Conservation (phyloP, 2,329 filamentous ascomycete species). For the Paraphaeosphaeria sporulosa region DNA sequence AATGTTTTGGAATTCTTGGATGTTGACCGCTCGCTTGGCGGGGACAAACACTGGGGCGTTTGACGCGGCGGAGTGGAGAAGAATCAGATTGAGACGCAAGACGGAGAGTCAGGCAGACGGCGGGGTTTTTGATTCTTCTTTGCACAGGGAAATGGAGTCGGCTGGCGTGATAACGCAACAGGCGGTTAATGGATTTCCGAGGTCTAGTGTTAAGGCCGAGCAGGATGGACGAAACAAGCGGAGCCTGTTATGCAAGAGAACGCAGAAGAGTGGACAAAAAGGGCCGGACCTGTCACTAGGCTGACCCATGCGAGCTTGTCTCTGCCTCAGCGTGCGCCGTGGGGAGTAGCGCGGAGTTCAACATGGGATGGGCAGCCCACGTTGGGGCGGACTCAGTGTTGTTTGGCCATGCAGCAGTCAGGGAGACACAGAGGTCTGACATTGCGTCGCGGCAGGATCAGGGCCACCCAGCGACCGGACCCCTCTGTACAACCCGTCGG, state of each 20-base stretch:
- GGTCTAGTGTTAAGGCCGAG: constrained; percentile 9
- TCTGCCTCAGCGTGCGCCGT: constrained; percentile 19
- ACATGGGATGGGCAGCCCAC: constrained; percentile 30
- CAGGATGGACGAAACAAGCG: constrained; percentile 6
- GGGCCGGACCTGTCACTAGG: constrained; percentile 9
- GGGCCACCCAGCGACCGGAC: constrained; percentile 21
- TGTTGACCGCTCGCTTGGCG: constrained; percentile 31
- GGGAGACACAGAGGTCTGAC: constrained; percentile 23
- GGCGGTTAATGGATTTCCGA: constrained; percentile 1
- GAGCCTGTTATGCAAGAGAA: constrained; percentile 8
- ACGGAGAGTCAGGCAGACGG: constrained; percentile 13
- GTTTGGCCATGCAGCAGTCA: constrained; percentile 32
- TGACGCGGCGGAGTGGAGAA: constrained; percentile 42
- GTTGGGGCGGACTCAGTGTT: constrained; percentile 29
- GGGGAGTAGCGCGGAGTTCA: constrained; percentile 24
- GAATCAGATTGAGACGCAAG: constrained; percentile 22
- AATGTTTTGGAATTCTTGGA: constrained; percentile 34
- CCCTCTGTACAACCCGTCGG: background rate
- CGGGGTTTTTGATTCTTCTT: constrained; percentile 1
- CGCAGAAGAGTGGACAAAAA: constrained; percentile 1
- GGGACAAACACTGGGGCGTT: constrained; percentile 30
- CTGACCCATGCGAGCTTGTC: background rate
- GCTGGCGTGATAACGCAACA: constrained; percentile 2
- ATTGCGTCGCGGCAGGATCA: constrained; percentile 26
- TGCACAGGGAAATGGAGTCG: constrained; percentile 5